These are phyloP conservation scores for Solanum paucissectum DNA, from an alignment of 257 asterid genomes.

Conservation along the genomic window DNA sequence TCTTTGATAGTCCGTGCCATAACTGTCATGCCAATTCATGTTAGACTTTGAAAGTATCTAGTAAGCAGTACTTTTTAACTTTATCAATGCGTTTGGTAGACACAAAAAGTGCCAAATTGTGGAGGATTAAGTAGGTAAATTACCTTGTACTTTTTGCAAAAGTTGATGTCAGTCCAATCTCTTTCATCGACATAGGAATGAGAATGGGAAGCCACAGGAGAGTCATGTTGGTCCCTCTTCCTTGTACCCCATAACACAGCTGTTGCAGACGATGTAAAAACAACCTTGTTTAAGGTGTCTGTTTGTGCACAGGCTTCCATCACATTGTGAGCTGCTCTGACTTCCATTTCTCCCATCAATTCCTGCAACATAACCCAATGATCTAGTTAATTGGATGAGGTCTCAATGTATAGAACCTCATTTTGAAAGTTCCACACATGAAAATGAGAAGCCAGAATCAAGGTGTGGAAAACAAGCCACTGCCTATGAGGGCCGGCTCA, in stretches of 20 bases:
- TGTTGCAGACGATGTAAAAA: constrained; percentile 84
- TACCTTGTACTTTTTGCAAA: constrained; percentile 80
- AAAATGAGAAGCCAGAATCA: background rate
- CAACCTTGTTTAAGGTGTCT: constrained; percentile 63
- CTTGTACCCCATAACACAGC: constrained; percentile 64
- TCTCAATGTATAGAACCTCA: background rate
- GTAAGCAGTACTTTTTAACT: background rate
- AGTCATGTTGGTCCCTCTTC: constrained; percentile 12
- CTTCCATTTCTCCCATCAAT: constrained; percentile 78
- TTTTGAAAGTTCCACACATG: background rate
- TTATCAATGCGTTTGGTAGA: background rate
- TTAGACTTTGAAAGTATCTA: background rate
- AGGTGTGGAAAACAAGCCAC: background rate
- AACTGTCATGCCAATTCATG: constrained; percentile 23
- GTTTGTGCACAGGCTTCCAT: constrained; percentile 97
- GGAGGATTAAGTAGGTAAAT: background rate
- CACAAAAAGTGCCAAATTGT: background rate
- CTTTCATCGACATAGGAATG: constrained; percentile 35
- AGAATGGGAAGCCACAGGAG: constrained; percentile 9
- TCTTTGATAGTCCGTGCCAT: constrained; percentile 85
- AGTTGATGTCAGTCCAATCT: constrained; percentile 70
- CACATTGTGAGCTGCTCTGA: constrained; percentile 93
- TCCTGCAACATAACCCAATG: constrained; percentile 33
- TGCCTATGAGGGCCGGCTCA: background rate
- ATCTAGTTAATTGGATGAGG: background rate